Percentiles rank a stretch among this genome's conserved stretches.
Evolutionary conservation across 306 rosid species (phyloP).

Genomic region (Adenanthera pavonina): DNA sequence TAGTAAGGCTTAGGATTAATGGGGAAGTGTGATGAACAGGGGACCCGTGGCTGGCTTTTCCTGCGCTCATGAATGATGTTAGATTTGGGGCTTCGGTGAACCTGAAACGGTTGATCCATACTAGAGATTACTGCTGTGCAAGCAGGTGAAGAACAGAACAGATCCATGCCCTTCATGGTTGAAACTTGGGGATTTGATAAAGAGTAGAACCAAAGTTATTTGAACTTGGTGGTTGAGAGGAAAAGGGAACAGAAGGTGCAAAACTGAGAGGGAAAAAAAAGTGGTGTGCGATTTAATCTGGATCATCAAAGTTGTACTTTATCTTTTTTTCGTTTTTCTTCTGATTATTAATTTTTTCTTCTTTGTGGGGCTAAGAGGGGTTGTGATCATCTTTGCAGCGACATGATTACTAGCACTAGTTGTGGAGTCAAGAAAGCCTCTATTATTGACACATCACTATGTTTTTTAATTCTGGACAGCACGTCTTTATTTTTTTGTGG

Average conservation of each 20-base stretch:
- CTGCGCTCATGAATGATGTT: constrained; percentile 40
- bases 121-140: constrained; percentile 72
- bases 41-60: constrained; percentile 50
- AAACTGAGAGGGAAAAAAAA: neutral
- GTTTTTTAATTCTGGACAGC: neutral
- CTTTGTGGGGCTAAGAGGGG: constrained; percentile 34
- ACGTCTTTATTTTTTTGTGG: neutral
- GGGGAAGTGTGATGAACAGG: constrained; percentile 78
- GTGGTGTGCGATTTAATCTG: neutral
- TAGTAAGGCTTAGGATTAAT: constrained; percentile 62
- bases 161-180: constrained; percentile 66
- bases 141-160: constrained; percentile 73
- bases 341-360: neutral
- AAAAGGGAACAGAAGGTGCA: neutral
- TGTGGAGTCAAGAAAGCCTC: constrained; percentile 46
- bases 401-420: constrained; percentile 62
- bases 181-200: neutral
- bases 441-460: constrained; percentile 60
- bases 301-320: constrained; percentile 34
- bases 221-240: neutral
- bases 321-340: neutral
- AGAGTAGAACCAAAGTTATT: constrained; percentile 1
- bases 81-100: constrained; percentile 42
- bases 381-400: constrained; percentile 45
- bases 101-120: constrained; percentile 52